Evolutionary conservation across 805 yeast species (phyloP), one percentile per base, ranked within the genome.

Genomic region (Diddensiella transvaalensis): DNA sequence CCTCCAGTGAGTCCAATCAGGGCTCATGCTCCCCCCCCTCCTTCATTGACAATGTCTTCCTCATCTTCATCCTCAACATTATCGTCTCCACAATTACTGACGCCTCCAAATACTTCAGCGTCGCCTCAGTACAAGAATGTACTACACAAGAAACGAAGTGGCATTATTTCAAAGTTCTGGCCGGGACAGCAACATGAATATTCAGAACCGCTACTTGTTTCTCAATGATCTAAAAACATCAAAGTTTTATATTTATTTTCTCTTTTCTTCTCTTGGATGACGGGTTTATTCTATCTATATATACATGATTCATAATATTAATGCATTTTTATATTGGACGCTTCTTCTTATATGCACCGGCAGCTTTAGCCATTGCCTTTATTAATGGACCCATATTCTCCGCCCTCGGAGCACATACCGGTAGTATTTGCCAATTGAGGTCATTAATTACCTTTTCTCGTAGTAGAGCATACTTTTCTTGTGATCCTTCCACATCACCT

Each of bases 321-420:
- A n/a, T 26, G 8, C 13, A 26, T 26, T 26, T 13, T 26, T 26
- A 13, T 26, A 8, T 26, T 26, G 8, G 13, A 26, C 32, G n/a
- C n/a, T n/a, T 26, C 13, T 26, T 26, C 8, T 8, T 26, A 26
- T 26, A 8, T 26, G 13, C 32, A 15, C 47, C 49, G 10, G 52
- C 41, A 6, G 42, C 52, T 37, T 48, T 21, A 29, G 83, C 85
- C 96, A 90, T 88, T 67, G 82, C 71, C 23, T 72, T 64, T 19
- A 89, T 76, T 50, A 90, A 78, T 22, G 70, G 71, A 46, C 87
- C 90, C 10, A 88, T 74, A 57, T 88, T 89, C 58, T 85, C 87
- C 19, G 75, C 77, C 35, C 76, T 75, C 56, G 76, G 67, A 0
- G 98, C 96, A 67, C 96, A 86, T 38, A 90, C 83, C 0, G 98